phyloP scores from a whole-genome alignment of 1,284 basidiomycete species.

The Melampsora americana region DNA sequence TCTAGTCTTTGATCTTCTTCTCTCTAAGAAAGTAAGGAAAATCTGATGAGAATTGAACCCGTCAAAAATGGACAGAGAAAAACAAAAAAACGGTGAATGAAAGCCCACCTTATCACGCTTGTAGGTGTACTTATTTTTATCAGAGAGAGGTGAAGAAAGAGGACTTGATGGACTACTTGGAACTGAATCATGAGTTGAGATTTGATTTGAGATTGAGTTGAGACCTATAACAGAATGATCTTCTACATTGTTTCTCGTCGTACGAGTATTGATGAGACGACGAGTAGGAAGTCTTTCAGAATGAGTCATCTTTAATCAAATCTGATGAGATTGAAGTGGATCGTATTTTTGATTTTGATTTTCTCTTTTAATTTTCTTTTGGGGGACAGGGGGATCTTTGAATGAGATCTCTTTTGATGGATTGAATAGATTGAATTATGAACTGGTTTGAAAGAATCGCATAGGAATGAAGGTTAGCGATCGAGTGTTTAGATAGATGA shows the following conservation, averaged over 20 bases:
- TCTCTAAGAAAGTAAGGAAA: not conserved
- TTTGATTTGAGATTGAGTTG: not conserved
- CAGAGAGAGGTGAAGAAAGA: not conserved
- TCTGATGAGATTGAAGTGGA: too few species aligned
- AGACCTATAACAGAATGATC: constrained; percentile 1
- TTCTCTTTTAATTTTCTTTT: too few species aligned
- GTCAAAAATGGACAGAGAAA: too few species aligned
- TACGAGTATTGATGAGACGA: not conserved
- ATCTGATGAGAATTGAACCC: not conserved
- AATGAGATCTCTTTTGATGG: too few species aligned
- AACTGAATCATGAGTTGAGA: not conserved
- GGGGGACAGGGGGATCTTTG: too few species aligned
- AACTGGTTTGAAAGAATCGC: too few species aligned
- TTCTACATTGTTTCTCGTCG: not conserved
- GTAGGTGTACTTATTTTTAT: not conserved
- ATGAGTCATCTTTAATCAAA: not conserved
- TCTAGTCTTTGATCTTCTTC: not conserved
- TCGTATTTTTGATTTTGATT: too few species aligned
- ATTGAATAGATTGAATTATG: too few species aligned
- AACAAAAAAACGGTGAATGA: not conserved
- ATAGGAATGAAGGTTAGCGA: too few species aligned
- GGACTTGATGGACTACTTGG: not conserved
- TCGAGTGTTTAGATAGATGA: too few species aligned
- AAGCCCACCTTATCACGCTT: not conserved
- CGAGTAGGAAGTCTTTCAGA: not conserved